Conservation (phyloP, 345 rosid species). For the Acer yangbiense region DNA sequence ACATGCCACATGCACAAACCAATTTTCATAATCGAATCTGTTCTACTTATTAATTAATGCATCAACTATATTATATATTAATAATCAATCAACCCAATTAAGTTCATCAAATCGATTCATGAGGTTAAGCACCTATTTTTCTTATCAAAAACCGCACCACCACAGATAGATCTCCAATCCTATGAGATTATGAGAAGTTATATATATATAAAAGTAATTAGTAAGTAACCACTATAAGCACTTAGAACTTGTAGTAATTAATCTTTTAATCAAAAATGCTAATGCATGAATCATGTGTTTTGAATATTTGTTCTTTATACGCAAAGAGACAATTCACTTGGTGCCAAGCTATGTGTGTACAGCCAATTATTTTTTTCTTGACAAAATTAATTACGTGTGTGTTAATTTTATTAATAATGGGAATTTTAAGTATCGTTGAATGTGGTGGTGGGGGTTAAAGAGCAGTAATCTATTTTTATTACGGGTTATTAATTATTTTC, state of each 20-base stretch:
- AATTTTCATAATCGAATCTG: too few species aligned
- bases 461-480: neutral
- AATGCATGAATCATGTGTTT: neutral
- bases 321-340: neutral
- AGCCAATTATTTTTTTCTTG: neutral
- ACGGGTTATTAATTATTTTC: neutral
- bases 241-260: too few species aligned
- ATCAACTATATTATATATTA: too few species aligned
- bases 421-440: slow-evolving; percentile 9
- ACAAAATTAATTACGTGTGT: neutral
- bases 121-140: neutral
- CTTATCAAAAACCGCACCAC: too few species aligned
- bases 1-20: neutral
- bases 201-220: too few species aligned
- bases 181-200: neutral
- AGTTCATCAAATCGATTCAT: neutral
- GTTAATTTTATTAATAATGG: neutral
- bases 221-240: too few species aligned
- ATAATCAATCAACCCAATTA: too few species aligned
- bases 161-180: too few species aligned
- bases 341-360: neutral
- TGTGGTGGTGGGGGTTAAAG: neutral
- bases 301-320: neutral
- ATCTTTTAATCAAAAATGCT: too few species aligned
- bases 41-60: too few species aligned